Base-by-base conservation (phyloP, 129 eudicot species). In the Saposhnikovia divaricata region DNA sequence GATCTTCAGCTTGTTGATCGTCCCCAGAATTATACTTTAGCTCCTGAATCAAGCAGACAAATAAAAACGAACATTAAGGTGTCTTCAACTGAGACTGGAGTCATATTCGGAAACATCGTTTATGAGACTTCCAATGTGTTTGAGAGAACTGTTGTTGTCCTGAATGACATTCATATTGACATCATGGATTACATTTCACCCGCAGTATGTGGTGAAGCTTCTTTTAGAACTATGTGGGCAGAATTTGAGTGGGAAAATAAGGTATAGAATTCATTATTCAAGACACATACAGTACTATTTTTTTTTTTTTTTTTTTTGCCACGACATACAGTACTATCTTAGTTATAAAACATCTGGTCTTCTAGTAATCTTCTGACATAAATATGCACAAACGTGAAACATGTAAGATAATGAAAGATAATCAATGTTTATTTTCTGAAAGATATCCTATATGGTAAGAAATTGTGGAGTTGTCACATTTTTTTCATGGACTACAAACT, bases 241-340 rank as follows among this genome's bases (percentile, higher is more conserved):
- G 98, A 94, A 80, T 94, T 94, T 77, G 98, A 94, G 82, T 94
- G 97, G 98, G 98, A 94, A 89, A 94, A 94, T 85, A 94, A 94
- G 98, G 97, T 94, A 88, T 72, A 39, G 59, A 59, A 59, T 42
- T 25, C 66, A n/a, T 84, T 75, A 2, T 63, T 8, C 14, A 7
- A 61, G 9, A n/a, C 48, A 71, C 28, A 23, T 61, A 61, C 12
- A 46, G 18, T 23, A 6, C 5, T 34, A 10, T 61, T n/a, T n/a
- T n/a, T n/a, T n/a, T n/a, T n/a, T n/a, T n/a, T n/a, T n/a, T n/a
- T n/a, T n/a, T n/a, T n/a, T n/a, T n/a, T n/a, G n/a, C n/a, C n/a
- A n/a, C n/a, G n/a, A 71, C 28, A 23, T 61, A 61, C 12, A 46
- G 18, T 23, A 6, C 5, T 34, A 10, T 61, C 28, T 47, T 80